Evolutionary conservation across 1,284 basidiomycete species (phyloP), one percentile per base, ranked within the genome.

Genomic region (Rhodotorula sp.): DNA sequence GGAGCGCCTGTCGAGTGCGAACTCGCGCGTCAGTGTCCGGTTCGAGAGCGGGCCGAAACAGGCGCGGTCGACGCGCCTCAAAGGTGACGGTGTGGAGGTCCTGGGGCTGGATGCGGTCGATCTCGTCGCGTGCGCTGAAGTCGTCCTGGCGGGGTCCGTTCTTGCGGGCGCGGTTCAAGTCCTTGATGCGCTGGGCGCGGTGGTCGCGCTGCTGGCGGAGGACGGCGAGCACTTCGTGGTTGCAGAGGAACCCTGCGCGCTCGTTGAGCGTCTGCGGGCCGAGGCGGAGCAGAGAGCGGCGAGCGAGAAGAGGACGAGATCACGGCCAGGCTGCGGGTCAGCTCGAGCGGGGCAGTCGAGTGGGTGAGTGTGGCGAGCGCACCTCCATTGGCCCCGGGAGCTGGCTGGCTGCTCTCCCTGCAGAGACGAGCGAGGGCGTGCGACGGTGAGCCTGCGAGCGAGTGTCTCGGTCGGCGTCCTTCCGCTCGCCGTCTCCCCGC

Each of bases 21-120:
- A 46, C n/a, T 54, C 17, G 45, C 16, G 48, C 49, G 17, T 60
- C 49, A 41, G 27, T 25, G 23, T 49, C 34, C 4, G 10, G 21
- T 13, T 1, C 5, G 5, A 9, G 16, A 8, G 9, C 25, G 13
- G 7, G 3, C 1, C 16, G 34, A 14, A 41, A 19, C 4, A 13
- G 23, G n/a, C 21, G 50, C 3, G 1, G 19, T 21, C 8, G 9
- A 79, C 86, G 73, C 78, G 92, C 92, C 86, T 97, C 91, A 72
- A 94, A 89, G 79, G 94, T 91, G 54, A 96, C 85, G 19, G 93
- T 96, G 66, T 93, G 85, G 68, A 97, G 79, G 79, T 97, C 95
- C 79, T 93, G 57, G 1, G 75, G 75, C 57, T 73, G 73, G 34
- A 74, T 64, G 23, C 75, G 68, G 17, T 70, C 73, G 21, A 63